A percentile compares a stretch with the other conserved stretches of the same genome.
Evolutionary conservation across 352 stramenopile genomes (phyloP).

Genomic region (Pythium pectinolyticum): DNA sequence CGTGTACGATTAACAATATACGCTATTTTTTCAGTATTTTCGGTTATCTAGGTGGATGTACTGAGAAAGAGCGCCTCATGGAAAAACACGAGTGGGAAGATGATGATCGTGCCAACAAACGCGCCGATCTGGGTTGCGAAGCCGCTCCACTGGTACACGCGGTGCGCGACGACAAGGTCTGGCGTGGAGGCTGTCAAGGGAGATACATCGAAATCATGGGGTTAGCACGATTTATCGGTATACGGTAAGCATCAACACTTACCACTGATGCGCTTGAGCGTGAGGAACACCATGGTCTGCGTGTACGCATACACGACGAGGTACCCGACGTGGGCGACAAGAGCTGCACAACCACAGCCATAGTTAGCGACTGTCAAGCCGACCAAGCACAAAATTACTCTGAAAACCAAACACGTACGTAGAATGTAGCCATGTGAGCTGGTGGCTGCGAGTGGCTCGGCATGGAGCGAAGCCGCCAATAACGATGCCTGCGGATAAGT

Average conservation of each 20-base stretch:
- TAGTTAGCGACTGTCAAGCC: not conserved
- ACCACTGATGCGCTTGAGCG: conserved; percentile 57
- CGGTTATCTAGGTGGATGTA: not conserved
- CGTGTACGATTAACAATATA: too few relatives aligned
- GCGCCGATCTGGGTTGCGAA: conserved; percentile 64
- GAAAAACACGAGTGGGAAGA: conserved; percentile 72
- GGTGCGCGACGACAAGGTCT: conserved; percentile 31
- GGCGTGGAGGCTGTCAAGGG: not conserved
- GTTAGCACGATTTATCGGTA: not conserved
- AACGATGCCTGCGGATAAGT: conserved; percentile 35
- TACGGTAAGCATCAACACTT: not conserved
- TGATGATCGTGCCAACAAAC: conserved; percentile 53
- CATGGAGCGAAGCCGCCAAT: conserved; percentile 43
- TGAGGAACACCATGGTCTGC: conserved; percentile 76
- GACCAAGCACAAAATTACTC: too few relatives aligned
- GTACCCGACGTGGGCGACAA: conserved; percentile 52
- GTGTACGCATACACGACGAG: conserved; percentile 64
- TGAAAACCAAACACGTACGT: conserved; percentile 34
- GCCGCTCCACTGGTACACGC: conserved; percentile 72
- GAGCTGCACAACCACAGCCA: conserved; percentile 20
- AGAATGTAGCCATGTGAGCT: conserved; percentile 45
- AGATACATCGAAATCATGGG: not conserved
- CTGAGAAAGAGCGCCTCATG: conserved; percentile 44
- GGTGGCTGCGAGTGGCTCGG: conserved; percentile 42
- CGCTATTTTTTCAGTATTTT: too few relatives aligned